Base-by-base conservation (phyloP, 2,329 filamentous ascomycete species). In the Alternaria sp. region DNA sequence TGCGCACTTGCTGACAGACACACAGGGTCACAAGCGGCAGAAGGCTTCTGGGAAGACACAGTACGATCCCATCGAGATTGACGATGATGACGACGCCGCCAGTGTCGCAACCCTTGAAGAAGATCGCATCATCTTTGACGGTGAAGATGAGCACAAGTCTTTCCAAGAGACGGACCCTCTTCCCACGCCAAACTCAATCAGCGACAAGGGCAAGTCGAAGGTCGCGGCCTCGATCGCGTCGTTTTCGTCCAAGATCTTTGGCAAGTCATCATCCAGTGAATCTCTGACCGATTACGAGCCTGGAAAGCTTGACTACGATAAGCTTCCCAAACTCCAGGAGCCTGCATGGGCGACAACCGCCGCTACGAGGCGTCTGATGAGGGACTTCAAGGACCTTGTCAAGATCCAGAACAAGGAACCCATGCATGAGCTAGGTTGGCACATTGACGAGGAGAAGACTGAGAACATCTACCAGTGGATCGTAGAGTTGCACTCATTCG, bases 381-480 rank as follows among this genome's bases (percentile, higher is more conserved):
- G 83, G 44, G 90, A 94, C 68, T 84, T 97, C 47, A 85, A 84
- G 58, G 83, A 84, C 9, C 82, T 94, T 0, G 81, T 92, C 33
- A 87, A 87, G 61, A 79, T 89, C 2, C 94, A 97, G 75, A 78
- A 86, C 1, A 82, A 77, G 11, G 88, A 85, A 1, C 86, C 88
- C 1, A 76, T 87, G 2, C 85, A 90, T 63, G 87, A 91, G 63
- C 85, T 96, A 0, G 94, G 94, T 15, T 97, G 94, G 93, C 93
- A 93, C 74, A 89, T 97, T 59, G 87, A 96, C 72, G 81, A 85
- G 14, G 82, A 84, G 12, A 86, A 87, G 54, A 83, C 94, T 41
- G 86, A 84, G 6, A 96, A 94, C 72, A 85, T 94, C 65, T 97
- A 96, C 73, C 93, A 96, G 73, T 97, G 94, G 94, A 93, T 97